These are phyloP conservation scores for Stipa capillata DNA, from an alignment of 176 grass and related monocot species.

Conservation along the genomic window DNA sequence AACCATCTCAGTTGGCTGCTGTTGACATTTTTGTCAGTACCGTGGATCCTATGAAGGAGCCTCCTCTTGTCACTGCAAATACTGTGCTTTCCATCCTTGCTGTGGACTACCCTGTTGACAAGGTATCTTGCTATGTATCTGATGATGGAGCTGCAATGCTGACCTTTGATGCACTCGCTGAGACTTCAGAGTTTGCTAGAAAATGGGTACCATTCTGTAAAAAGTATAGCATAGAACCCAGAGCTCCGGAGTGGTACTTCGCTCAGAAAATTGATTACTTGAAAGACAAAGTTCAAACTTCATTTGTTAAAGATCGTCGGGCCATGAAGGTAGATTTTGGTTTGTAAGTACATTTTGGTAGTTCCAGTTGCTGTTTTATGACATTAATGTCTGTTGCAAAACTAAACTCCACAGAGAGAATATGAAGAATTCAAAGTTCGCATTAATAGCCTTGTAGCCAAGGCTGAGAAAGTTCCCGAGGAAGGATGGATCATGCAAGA, in stretches of 20 bases:
- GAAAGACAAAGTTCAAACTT: conserved; percentile 89
- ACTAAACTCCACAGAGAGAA: conserved; percentile 68
- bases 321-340: conserved; percentile 88
- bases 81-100: conserved; percentile 97
- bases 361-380: not conserved
- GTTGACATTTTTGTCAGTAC: conserved; percentile 99
- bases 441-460: conserved; percentile 81
- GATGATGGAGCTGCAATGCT: conserved; percentile 99
- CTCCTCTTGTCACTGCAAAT: conserved; percentile 97
- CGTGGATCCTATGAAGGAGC: conserved; percentile 96
- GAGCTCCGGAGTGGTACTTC: conserved; percentile 95
- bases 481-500: conserved; percentile 99
- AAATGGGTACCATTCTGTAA: conserved; percentile 99
- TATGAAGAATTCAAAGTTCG: conserved; percentile 99
- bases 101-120: conserved; percentile 94
- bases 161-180: conserved; percentile 79
- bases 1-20: conserved; percentile 81
- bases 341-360: conserved; percentile 11
- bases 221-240: conserved; percentile 90
- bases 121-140: conserved; percentile 98
- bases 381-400: not conserved
- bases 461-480: conserved; percentile 94
- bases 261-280: conserved; percentile 94
- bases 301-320: conserved; percentile 92
- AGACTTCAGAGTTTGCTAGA: conserved; percentile 99